Percentiles rank a stretch among this genome's conserved stretches.
These are phyloP conservation scores for Sporothrix brasiliensis DNA, from an alignment of 2,329 filamentous ascomycete species.

Conservation along the genomic window DNA sequence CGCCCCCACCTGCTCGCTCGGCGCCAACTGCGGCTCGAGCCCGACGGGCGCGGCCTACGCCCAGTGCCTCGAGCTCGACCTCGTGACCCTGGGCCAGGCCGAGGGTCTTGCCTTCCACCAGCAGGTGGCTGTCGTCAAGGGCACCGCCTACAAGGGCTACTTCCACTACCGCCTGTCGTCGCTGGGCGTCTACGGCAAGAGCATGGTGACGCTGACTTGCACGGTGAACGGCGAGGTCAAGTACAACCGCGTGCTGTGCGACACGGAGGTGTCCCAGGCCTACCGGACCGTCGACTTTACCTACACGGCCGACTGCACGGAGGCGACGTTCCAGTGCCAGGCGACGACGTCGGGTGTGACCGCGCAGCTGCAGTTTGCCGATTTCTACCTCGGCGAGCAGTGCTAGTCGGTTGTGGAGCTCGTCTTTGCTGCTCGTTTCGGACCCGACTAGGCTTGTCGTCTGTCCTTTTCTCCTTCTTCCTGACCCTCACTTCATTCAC, in stretches of 20 bases:
- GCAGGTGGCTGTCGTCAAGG: constrained; percentile 3
- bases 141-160: constrained; percentile 19
- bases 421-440: not conserved
- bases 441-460: not conserved
- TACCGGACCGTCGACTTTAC: not conserved
- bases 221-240: constrained; percentile 24
- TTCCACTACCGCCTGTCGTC: constrained; percentile 20
- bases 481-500: not conserved
- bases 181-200: constrained; percentile 9
- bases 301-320: constrained; percentile 22
- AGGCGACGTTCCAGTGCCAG: constrained; percentile 22
- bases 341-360: constrained; percentile 22
- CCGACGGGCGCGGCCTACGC: constrained; percentile 9
- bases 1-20: constrained; percentile 21
- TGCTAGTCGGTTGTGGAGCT: not conserved
- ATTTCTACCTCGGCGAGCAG: constrained; percentile 19
- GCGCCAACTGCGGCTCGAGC: constrained; percentile 23
- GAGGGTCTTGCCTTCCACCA: constrained; percentile 24
- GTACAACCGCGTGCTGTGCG: constrained; percentile 7
- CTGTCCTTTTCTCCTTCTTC: constrained; percentile 12
- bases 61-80: constrained; percentile 23
- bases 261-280: constrained; percentile 1
- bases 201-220: constrained; percentile 27
- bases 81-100: constrained; percentile 6
- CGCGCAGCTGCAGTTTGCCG: constrained; percentile 25